These are phyloP conservation scores for Asclepias syriaca DNA, from an alignment of 257 asterid species.

Conservation along the genomic window DNA sequence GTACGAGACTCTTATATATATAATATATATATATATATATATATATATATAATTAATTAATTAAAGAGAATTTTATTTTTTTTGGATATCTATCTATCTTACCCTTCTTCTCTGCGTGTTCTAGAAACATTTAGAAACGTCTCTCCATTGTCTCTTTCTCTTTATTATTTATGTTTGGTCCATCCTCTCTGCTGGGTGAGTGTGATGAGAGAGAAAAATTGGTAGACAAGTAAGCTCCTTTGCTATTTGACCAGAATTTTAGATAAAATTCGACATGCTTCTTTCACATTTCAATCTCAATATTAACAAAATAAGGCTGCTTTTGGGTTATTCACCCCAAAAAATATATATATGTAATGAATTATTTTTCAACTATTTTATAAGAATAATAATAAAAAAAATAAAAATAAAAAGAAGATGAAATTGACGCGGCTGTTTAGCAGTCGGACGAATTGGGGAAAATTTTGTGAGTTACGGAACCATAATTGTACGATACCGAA, in stretches of 20 bases:
- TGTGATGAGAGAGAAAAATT: neutral
- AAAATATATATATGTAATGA: no score
- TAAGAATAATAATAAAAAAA: no score
- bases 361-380: no score
- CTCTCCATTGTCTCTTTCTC: slow-evolving; percentile 4
- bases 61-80: slow-evolving; percentile 17
- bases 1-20: slow-evolving; percentile 8
- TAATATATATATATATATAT: neutral
- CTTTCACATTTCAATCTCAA: no score
- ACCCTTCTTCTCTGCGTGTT: slow-evolving; percentile 9
- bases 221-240: no score
- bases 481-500: neutral
- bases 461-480: neutral
- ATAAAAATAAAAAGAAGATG: no score
- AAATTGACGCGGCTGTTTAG: no score
- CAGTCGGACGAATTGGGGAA: neutral
- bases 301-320: no score
- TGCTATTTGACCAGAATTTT: no score
- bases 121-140: slow-evolving; percentile 54
- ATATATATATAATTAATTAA: neutral
- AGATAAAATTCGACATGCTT: no score
- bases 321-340: no score
- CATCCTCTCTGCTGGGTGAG: neutral
- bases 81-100: no score
- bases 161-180: neutral